These are phyloP conservation scores for Pseudozyma tsukubaensis DNA, from an alignment of 1,284 basidiomycete genomes.

Conservation along the genomic window DNA sequence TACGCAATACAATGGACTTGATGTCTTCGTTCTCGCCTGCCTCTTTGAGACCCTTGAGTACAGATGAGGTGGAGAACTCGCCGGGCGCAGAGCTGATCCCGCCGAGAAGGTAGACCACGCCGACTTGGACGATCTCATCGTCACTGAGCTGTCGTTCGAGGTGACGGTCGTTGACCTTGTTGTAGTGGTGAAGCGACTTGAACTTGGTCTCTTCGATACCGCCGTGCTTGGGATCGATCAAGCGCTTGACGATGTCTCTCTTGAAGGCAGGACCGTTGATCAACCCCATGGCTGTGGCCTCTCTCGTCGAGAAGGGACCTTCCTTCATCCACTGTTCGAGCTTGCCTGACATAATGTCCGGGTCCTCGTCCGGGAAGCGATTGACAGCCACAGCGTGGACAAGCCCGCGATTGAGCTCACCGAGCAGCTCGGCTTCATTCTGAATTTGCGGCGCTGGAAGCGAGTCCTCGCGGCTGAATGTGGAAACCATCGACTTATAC, in stretches of 20 bases:
- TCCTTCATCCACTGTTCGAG: conserved; percentile 63
- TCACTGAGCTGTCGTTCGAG: conserved; percentile 54
- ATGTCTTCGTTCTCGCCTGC: conserved; percentile 69
- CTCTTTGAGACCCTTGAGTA: conserved; percentile 70
- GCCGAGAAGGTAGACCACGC: conserved; percentile 70
- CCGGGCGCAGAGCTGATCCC: conserved; percentile 65
- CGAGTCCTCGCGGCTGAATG: conserved; percentile 55
- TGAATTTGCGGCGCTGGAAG: conserved; percentile 56
- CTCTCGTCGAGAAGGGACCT: conserved; percentile 69
- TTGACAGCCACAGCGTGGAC: conserved; percentile 57
- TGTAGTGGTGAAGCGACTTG: conserved; percentile 59
- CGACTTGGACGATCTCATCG: conserved; percentile 67
- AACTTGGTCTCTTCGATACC: conserved; percentile 54
- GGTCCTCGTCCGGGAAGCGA: conserved; percentile 51
- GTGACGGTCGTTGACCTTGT: conserved; percentile 37
- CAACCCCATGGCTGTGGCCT: conserved; percentile 67
- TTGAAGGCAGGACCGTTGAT: conserved; percentile 68
- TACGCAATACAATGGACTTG: conserved; percentile 69
- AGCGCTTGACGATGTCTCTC: conserved; percentile 62
- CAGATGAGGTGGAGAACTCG: conserved; percentile 66
- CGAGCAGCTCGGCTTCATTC: conserved; percentile 63
- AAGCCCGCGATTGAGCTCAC: conserved; percentile 61
- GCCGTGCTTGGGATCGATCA: conserved; percentile 50
- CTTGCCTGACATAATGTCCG: conserved; percentile 54
- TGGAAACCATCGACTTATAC: conserved; percentile 69